Conservation (phyloP, 2,329 filamentous ascomycete species). For the Fusarium burgessii region DNA sequence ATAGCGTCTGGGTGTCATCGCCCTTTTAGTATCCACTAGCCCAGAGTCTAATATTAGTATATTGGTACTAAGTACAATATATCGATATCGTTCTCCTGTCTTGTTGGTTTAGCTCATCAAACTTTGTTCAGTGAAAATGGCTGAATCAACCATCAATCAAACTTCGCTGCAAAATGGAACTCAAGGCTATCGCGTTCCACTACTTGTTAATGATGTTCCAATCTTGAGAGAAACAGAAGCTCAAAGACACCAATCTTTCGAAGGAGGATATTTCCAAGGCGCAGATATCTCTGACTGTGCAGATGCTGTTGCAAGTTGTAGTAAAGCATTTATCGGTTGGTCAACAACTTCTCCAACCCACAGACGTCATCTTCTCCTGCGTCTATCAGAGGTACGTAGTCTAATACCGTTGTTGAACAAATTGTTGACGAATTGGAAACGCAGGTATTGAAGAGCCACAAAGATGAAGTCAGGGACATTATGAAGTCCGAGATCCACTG, state of each 20-base stretch:
- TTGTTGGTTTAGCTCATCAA: neutral
- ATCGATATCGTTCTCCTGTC: neutral
- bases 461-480: neutral
- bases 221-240: neutral
- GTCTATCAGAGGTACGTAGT: neutral
- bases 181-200: neutral
- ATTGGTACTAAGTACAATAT: too few species aligned
- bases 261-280: neutral
- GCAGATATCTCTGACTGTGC: neutral
- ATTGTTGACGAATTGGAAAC: rapidly evolving
- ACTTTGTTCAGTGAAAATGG: neutral
- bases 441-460: neutral
- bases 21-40: too few species aligned
- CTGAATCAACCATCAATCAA: neutral
- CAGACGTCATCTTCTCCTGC: neutral
- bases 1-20: too few species aligned
- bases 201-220: neutral
- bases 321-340: neutral
- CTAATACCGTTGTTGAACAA: rapidly evolving
- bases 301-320: neutral
- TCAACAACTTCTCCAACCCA: neutral
- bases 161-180: neutral
- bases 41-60: too few species aligned
- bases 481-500: neutral
- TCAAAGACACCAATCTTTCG: neutral